Conservation (phyloP, 305 asterid species). For the Solanum hybrid region DNA sequence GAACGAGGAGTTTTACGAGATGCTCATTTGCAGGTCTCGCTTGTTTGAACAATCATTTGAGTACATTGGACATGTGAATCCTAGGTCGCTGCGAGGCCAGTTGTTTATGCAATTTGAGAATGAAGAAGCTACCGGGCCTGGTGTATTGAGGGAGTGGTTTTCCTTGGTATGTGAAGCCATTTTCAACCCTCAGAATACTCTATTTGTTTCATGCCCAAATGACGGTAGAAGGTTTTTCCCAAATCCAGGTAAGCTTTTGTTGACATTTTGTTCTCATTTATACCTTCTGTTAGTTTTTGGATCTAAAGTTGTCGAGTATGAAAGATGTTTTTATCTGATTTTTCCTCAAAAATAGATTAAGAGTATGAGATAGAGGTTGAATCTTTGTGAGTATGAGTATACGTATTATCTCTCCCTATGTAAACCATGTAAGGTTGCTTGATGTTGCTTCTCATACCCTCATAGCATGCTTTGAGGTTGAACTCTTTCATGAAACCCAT, state of each 20-base stretch:
- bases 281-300: background rate
- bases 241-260: conserved; percentile 33
- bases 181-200: conserved; percentile 74
- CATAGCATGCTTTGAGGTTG: background rate
- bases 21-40: conserved; percentile 75
- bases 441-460: background rate
- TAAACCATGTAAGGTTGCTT: background rate
- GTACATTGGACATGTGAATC: conserved; percentile 44
- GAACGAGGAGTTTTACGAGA: conserved; percentile 61
- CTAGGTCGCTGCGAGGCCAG: conserved; percentile 46
- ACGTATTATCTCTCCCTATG: background rate
- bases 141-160: conserved; percentile 76
- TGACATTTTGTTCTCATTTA: background rate
- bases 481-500: background rate
- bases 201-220: conserved; percentile 64
- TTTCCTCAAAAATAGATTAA: background rate
- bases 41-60: conserved; percentile 66
- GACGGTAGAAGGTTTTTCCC: conserved; percentile 69
- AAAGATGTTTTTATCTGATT: background rate
- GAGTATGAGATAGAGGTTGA: background rate
- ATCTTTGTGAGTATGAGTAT: background rate
- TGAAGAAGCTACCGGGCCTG: conserved; percentile 73
- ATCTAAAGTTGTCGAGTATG: background rate
- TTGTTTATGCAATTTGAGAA: conserved; percentile 80
- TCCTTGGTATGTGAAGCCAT: conserved; percentile 69